A percentile compares a stretch with the other conserved stretches of the same genome.
phyloP scores from a whole-genome alignment of 2,329 filamentous ascomycete genomes.

The Aplosporella prunicola region DNA sequence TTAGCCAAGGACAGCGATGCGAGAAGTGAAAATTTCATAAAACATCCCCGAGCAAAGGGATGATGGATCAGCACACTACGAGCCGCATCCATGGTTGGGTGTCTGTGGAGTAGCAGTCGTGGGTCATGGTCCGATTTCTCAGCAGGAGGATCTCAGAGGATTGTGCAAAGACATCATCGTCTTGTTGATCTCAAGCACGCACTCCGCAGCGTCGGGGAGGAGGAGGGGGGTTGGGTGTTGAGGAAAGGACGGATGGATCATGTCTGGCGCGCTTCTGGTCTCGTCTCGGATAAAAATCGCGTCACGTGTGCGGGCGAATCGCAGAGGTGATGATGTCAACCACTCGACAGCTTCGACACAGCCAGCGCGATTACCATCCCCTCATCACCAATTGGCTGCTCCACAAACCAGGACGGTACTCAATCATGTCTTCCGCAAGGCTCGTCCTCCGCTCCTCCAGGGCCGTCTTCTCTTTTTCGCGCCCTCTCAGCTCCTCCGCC shows the following conservation, averaged over 20 bases:
- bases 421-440: constrained; percentile 38
- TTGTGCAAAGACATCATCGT: too few species aligned
- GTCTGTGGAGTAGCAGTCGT: too few species aligned
- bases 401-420: too few species aligned
- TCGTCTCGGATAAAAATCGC: neutral
- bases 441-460: constrained; percentile 37
- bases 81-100: constrained; percentile 9
- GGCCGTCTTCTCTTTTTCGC: constrained; percentile 24
- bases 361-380: neutral
- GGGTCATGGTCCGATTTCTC: too few species aligned
- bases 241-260: too few species aligned
- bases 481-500: constrained; percentile 30
- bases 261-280: too few species aligned
- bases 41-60: constrained; percentile 3
- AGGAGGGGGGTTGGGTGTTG: too few species aligned
- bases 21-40: neutral
- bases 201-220: too few species aligned
- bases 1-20: too few species aligned
- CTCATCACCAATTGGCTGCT: neutral
- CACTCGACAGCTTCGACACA: constrained; percentile 1
- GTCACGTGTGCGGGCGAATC: constrained; percentile 2
- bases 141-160: too few species aligned
- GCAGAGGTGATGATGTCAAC: constrained; percentile 8
- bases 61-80: constrained; percentile 6
- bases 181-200: too few species aligned